These are phyloP conservation scores for Omphalotus guepiniiformis DNA, from an alignment of 768 basidiomycete species.

Conservation along the genomic window DNA sequence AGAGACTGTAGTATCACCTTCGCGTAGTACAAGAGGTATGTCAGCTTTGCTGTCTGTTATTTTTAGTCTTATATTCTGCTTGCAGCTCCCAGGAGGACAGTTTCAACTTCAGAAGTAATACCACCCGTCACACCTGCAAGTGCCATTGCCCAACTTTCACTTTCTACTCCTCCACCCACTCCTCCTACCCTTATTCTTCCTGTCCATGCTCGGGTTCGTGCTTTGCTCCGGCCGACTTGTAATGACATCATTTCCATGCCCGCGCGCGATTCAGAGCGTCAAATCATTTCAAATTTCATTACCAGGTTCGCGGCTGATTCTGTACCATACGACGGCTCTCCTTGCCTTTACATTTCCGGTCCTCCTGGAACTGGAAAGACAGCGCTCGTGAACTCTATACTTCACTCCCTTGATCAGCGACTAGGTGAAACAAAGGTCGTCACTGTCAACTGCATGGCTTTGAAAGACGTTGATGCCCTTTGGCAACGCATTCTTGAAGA, in stretches of 20 bases:
- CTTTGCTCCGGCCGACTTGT: conserved; percentile 68
- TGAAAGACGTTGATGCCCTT: conserved; percentile 60
- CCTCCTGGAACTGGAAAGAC: conserved; percentile 93
- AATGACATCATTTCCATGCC: conserved; percentile 53
- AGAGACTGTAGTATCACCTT: conserved; percentile 31
- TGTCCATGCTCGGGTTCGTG: conserved; percentile 56
- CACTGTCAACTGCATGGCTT: conserved; percentile 77
- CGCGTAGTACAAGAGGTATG: conserved; percentile 39
- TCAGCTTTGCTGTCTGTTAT: conserved; percentile 25
- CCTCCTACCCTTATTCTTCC: conserved; percentile 48
- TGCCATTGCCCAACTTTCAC: conserved; percentile 35
- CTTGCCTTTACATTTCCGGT: conserved; percentile 88
- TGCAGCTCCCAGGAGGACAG: conserved; percentile 41
- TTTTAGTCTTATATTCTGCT: conserved; percentile 1
- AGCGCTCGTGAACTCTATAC: conserved; percentile 68
- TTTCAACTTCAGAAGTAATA: conserved; percentile 43
- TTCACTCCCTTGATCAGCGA: conserved; percentile 39
- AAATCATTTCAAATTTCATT: conserved; percentile 55
- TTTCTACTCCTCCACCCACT: conserved; percentile 60
- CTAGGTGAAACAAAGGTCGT: conserved; percentile 41
- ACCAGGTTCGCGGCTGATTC: conserved; percentile 41
- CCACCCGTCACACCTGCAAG: conserved; percentile 42
- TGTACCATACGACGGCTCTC: conserved; percentile 29
- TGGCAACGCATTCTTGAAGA: conserved; percentile 69
- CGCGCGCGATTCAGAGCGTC: conserved; percentile 66